Evolutionary conservation across 352 stramenopile genomes (phyloP), one percentile per base, ranked within the genome.

Genomic region (Pythium angustatum): DNA sequence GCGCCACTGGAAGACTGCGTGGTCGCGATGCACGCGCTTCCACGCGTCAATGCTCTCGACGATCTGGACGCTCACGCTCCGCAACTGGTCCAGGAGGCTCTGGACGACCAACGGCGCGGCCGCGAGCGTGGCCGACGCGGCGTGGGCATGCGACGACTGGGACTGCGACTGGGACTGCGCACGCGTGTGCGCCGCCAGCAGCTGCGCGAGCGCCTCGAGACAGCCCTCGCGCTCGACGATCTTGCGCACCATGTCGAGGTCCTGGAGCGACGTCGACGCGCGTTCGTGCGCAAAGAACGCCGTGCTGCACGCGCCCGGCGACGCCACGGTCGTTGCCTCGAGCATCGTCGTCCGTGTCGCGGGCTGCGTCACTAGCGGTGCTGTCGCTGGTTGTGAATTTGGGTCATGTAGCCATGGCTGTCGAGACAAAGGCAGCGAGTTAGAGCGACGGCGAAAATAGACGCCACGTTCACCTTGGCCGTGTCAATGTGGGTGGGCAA

Each of bases 201-300:
- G 55, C 58, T 91, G 82, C 34, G 85, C 55, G 15, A 94, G 62
- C 4, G 85, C 80, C 62, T 94, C 85, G 40, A 94, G 52, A 49
- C 85, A 94, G 15, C 83, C 83, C 52, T 94, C 85, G 3, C 85
- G 81, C 71, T 94, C 85, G 2, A 92, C 83, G 41, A 94, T 90
- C 71, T 82, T 87, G 47, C 80, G 82, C 51, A 91, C 76, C 47
- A 92, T 81, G 17, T 78, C 76, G 33, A 91, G 53, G 34, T 94
- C 81, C 34, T 75, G 65, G 2, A 81, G 71, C 21, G 74, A 81
- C 53, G 67, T 68, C 2, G 71, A 58, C 14, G 58, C 36, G 12
- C 62, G 60, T 22, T 69, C 61, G 28, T 67, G 62, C 12, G 49
- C 49, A 52, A 74, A 74, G 41, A 59, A 43, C 24, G 54, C 41